Evolutionary conservation across 768 basidiomycete genomes (phyloP), one percentile per base, ranked within the genome.

Genomic region (Trametes sanguinea): DNA sequence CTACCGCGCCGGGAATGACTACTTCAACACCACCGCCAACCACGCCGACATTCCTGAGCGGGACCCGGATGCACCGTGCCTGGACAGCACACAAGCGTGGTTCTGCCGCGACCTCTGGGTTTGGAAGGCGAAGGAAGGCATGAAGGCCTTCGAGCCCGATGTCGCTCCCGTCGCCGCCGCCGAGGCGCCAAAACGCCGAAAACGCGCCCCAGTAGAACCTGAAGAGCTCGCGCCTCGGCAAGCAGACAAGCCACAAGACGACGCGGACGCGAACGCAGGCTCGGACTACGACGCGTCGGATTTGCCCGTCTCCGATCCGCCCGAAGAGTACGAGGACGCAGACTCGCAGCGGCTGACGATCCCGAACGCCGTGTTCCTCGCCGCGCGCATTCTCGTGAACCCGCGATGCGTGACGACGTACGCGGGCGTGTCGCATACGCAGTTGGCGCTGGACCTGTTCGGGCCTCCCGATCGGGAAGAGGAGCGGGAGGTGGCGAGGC

Each of bases 51-150:
- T 81, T 0, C 75, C 77, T 0, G 75, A 78, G 1, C 85, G 94
- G 58, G 83, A 84, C 53, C 83, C 89, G 4, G 92, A 96, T 65
- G 91, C 92, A 1, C 78, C 90, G 32, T 99, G 97, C 73, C 83
- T 98, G 69, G 97, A 98, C 74, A 95, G 93, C 70, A 92, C 88
- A 40, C 97, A 99, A 74, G 94, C 95, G 37, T 98, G 93, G 91
- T 98, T 99, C 79, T 99, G 97, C 69, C 79, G 97, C 40, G 97
- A 99, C 74, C 80, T 99, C 42, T 99, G 97, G 97, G 83, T 94
- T n/a, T 83, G 84, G 65, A 89, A 88, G 48, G 96, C 96, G 1
- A 78, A 81, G 30, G 90, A 92, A 51, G 88, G 88, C 16, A 85
- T 87, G 74, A 83, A 80, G 62, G 89, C 85, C 62, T 76, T 79